Evolutionary conservation across 129 eudicot genomes (phyloP), one percentile per base, ranked within the genome.

Genomic region (Escallonia herrerae): DNA sequence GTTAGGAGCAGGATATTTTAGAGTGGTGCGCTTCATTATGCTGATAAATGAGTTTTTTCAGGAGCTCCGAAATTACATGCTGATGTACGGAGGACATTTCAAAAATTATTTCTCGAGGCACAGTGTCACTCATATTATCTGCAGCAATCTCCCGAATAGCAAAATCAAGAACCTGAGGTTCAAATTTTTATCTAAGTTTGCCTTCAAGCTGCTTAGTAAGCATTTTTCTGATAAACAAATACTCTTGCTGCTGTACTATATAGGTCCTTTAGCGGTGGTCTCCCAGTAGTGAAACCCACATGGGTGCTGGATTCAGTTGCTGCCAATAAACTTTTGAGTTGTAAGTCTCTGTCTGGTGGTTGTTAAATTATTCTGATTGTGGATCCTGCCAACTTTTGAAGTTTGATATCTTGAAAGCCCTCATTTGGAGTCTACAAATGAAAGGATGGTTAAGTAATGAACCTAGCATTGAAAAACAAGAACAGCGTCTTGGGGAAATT

Each of bases 181-280:
- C 50, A 39, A 15, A 14, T 47, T 69, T 40, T 60, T 65, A 22
- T 69, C 11, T 67, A 46, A 63, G 56, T 63, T 56, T 46, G 40
- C 8, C 6, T 54, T 13, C 10, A n/a, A 47, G 53, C 44, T 63
- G 53, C 22, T 15, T 8, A 15, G 5, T 58, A 43, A 46, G 13
- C 33, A 56, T 44, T 14, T 4, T 6, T 47, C 41, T 6, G 33
- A 22, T 49, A 33, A 55, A 39, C 37, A 37, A 60, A 45, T 11
- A 41, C 56, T 69, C 44, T 65, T 62, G 52, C 15, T 53, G 58
- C 74, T 67, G 74, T 52, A 55, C 73, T 42, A 46, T 76, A 33
- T 56, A 91, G 97, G 80, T 82, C 97, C 43, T 91, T 91, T 74
- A 91, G 97, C 71, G 85, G 86, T 65, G 97, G 97, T 63, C 91